phyloP scores from a whole-genome alignment of 148 eudicot species.

The Cornus controversa region DNA sequence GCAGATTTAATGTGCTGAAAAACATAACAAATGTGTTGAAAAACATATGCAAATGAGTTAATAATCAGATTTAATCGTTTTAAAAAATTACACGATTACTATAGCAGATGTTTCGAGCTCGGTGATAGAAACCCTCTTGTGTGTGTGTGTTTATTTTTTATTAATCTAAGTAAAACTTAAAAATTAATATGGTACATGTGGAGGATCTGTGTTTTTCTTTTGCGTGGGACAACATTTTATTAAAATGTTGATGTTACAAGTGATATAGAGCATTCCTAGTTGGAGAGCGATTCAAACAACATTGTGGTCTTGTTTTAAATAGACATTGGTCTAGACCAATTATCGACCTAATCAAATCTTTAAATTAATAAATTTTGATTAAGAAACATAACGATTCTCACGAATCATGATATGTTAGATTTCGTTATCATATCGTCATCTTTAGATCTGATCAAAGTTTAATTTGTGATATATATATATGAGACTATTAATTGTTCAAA shows the following conservation, averaged over 20 bases:
- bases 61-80: no score
- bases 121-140: no score
- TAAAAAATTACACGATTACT: no score
- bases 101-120: no score
- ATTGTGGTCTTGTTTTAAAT: background rate
- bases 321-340: background rate
- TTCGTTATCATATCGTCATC: conserved; percentile 3
- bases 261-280: background rate
- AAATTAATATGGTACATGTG: background rate
- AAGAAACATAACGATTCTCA: conserved; percentile 7
- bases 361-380: background rate
- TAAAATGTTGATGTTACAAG: background rate
- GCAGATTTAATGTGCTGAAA: no score
- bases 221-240: background rate
- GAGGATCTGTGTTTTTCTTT: background rate
- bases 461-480: background rate
- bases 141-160: no score
- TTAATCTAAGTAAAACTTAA: no score
- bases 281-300: background rate
- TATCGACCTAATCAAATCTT: conserved; percentile 8
- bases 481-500: background rate
- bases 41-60: no score
- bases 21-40: no score
- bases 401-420: background rate
- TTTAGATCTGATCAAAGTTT: background rate